Evolutionary conservation across 495 filamentous ascomycete species (phyloP).

Genomic region (Xylaria telfairii): DNA sequence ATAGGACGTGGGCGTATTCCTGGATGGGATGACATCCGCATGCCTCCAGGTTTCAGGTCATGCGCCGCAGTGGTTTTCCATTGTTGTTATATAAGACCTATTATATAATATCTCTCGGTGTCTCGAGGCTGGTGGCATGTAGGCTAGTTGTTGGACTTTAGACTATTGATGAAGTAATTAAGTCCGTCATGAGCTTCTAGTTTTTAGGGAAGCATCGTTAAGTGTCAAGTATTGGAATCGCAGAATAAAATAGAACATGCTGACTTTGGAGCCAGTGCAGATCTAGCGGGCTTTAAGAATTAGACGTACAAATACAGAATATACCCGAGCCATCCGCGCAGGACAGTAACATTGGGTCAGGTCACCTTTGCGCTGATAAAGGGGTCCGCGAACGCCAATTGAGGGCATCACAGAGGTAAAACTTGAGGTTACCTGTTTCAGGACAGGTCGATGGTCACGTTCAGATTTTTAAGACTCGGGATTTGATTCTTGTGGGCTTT

Average conservation of each 20-base stretch:
- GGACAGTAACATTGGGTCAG: background rate
- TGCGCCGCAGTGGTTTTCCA: constrained; percentile 1
- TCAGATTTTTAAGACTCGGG: background rate
- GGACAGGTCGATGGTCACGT: background rate
- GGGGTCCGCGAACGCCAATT: background rate
- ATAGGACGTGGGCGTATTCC: background rate
- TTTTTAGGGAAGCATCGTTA: background rate
- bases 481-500: background rate
- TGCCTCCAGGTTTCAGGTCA: constrained; percentile 15
- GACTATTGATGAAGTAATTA: background rate
- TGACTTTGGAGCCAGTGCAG: background rate
- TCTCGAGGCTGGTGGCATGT: background rate
- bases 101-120: background rate
- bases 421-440: background rate
- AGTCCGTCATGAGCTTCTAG: background rate
- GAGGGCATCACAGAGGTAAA: background rate
- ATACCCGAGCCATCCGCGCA: background rate
- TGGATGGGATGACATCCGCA: constrained; percentile 3
- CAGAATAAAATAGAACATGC: background rate
- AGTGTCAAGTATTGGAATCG: background rate
- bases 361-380: background rate
- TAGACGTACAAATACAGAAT: background rate
- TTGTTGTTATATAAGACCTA: background rate
- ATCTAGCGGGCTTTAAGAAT: background rate
- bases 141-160: background rate